A percentile compares a stretch with the other conserved stretches of the same genome.
Conservation (phyloP, 2,329 filamentous ascomycete genomes). For the Coleophoma cylindrospora region DNA sequence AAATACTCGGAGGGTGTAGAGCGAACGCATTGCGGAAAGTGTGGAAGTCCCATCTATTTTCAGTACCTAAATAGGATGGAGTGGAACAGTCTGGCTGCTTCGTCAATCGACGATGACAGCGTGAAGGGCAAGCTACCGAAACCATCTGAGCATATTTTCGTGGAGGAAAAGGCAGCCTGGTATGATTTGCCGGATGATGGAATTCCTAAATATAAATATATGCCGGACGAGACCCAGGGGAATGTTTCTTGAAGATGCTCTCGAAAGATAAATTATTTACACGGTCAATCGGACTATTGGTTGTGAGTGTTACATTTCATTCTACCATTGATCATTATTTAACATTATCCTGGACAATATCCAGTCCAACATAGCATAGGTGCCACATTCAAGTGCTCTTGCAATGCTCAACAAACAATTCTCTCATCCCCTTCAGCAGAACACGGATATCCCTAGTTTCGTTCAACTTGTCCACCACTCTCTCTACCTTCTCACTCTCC, state of each 20-base stretch:
- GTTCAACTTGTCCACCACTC: constrained; percentile 73
- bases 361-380: background rate
- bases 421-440: constrained; percentile 77
- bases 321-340: background rate
- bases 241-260: background rate
- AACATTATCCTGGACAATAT: background rate
- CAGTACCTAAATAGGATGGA: constrained; percentile 28
- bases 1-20: constrained; percentile 34
- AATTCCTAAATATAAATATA: constrained; percentile 20
- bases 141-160: constrained; percentile 36
- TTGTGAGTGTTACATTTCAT: no score
- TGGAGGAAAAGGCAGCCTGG: constrained; percentile 34
- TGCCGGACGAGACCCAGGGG: constrained; percentile 16
- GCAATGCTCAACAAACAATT: constrained; percentile 61
- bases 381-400: background rate
- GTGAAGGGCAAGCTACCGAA: constrained; percentile 26
- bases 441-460: constrained; percentile 69
- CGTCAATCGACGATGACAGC: constrained; percentile 35
- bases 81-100: constrained; percentile 29
- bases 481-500: constrained; percentile 71
- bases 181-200: constrained; percentile 32
- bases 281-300: no score
- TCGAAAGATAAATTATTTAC: no score
- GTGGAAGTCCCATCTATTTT: constrained; percentile 41
- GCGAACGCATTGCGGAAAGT: constrained; percentile 37